These are phyloP conservation scores for Blastomyces emzantsi DNA, from an alignment of 2,329 filamentous ascomycete species.

Conservation along the genomic window DNA sequence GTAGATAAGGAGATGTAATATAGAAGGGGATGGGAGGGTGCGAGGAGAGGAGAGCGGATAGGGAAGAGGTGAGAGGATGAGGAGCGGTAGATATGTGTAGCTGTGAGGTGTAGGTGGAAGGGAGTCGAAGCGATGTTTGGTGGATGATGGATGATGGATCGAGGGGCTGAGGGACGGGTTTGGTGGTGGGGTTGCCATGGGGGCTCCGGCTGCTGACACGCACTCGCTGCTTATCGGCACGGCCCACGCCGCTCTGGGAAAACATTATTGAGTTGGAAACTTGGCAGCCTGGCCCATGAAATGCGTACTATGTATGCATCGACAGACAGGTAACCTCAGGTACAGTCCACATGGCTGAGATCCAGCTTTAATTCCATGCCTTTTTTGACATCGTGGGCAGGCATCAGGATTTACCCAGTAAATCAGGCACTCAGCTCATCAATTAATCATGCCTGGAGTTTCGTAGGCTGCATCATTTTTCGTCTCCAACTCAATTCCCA, in stretches of 20 bases:
- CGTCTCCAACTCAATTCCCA: too few species aligned
- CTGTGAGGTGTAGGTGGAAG: neutral
- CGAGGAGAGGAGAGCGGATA: neutral
- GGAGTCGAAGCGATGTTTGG: neutral
- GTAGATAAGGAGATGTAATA: neutral
- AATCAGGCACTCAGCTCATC: neutral
- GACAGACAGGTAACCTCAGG: neutral
- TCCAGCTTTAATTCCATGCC: too few species aligned
- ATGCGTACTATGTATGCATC: too few species aligned
- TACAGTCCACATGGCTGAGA: too few species aligned
- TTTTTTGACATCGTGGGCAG: neutral
- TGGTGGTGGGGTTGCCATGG: neutral
- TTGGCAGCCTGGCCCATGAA: neutral
- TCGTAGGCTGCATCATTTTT: too few species aligned
- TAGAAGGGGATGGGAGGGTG: too few species aligned
- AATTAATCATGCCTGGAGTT: too few species aligned
- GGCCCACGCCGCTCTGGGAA: neutral
- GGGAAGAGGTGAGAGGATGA: neutral
- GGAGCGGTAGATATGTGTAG: neutral
- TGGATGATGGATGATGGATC: neutral
- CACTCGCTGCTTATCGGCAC: neutral
- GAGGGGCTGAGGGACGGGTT: neutral
- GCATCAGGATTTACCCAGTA: neutral
- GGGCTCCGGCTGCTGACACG: neutral
- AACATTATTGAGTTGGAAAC: neutral